These are phyloP conservation scores for Populus tremula DNA, from an alignment of 345 rosid genomes.

Conservation along the genomic window DNA sequence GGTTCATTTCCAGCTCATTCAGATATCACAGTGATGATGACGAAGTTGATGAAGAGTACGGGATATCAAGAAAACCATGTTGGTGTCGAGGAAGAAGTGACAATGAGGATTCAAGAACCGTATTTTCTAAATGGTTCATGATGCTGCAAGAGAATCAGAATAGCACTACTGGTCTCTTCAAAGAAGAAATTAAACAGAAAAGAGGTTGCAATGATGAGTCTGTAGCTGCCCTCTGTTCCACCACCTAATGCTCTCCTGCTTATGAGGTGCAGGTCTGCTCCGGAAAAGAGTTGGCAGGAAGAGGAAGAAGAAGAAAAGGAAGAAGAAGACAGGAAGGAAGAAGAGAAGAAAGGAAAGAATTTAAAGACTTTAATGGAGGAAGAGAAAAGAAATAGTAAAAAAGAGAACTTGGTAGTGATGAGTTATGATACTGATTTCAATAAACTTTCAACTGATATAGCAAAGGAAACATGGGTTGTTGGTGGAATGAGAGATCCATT, in stretches of 20 bases:
- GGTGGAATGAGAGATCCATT: slow-evolving; percentile 55
- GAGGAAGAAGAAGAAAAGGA: slow-evolving; percentile 30
- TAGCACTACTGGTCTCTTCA: slow-evolving; percentile 11
- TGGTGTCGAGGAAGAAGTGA: slow-evolving; percentile 7
- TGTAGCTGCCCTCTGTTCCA: slow-evolving; percentile 42
- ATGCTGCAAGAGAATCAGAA: slow-evolving; percentile 58
- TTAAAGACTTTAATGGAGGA: slow-evolving; percentile 63
- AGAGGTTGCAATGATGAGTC: slow-evolving; percentile 4
- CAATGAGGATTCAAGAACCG: slow-evolving; percentile 45
- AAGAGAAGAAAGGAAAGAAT: slow-evolving; percentile 22
- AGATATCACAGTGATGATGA: slow-evolving; percentile 41
- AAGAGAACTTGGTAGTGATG: slow-evolving; percentile 45
- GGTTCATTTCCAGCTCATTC: slow-evolving; percentile 56
- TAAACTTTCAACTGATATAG: slow-evolving; percentile 64
- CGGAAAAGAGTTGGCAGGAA: slow-evolving; percentile 56
- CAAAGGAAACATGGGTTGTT: slow-evolving; percentile 80
- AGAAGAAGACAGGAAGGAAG: slow-evolving; percentile 8
- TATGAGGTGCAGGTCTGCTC: slow-evolving; percentile 87
- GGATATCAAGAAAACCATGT: slow-evolving; percentile 17
- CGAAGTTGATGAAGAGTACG: slow-evolving; percentile 46
- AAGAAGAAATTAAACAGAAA: slow-evolving; percentile 20
- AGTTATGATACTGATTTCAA: slow-evolving; percentile 57
- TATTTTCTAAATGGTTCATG: slow-evolving; percentile 77
- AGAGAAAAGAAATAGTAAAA: slow-evolving; percentile 35
- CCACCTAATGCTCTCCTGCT: slow-evolving; percentile 74